Percentiles rank a stretch among this genome's conserved stretches.
phyloP scores from a whole-genome alignment of 1,284 basidiomycete genomes.

The Earliella scabrosa region DNA sequence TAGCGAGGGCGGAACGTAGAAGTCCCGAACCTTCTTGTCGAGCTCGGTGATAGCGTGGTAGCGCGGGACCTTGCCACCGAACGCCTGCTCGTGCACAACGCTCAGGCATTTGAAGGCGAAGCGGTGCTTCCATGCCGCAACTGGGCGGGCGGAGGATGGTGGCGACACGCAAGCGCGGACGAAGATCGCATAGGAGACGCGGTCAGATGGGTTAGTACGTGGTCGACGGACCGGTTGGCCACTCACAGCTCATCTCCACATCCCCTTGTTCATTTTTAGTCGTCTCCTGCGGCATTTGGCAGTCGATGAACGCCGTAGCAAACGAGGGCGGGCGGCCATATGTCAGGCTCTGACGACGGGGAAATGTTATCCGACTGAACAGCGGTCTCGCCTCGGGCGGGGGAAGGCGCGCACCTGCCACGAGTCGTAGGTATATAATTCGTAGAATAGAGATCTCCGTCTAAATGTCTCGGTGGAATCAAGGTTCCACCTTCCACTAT shows the following conservation, averaged over 20 bases:
- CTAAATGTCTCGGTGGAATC: slow-evolving; percentile 60
- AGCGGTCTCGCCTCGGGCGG: background rate
- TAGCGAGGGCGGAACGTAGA: slow-evolving; percentile 62
- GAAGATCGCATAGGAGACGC: background rate
- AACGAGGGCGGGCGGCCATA: slow-evolving; percentile 72
- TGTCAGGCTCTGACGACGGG: slow-evolving; percentile 58
- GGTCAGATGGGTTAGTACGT: background rate
- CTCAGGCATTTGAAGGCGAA: slow-evolving; percentile 64
- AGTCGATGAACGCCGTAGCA: slow-evolving; percentile 62
- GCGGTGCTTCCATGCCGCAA: slow-evolving; percentile 67
- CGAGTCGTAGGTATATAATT: slow-evolving; percentile 68
- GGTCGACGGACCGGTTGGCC: background rate
- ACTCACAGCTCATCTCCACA: slow-evolving; percentile 68
- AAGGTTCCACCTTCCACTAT: slow-evolving; percentile 70
- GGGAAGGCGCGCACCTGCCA: slow-evolving; percentile 57
- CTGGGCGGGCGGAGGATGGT: slow-evolving; percentile 34
- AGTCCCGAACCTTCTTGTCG: slow-evolving; percentile 66
- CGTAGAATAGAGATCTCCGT: slow-evolving; percentile 66
- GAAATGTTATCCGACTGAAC: background rate
- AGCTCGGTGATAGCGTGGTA: slow-evolving; percentile 66
- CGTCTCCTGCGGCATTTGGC: slow-evolving; percentile 56
- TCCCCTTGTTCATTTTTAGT: slow-evolving; percentile 54
- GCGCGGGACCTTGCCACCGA: slow-evolving; percentile 60
- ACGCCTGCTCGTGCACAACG: slow-evolving; percentile 67
- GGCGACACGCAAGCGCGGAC: background rate